Percentiles rank a stretch among this genome's conserved stretches.
These are phyloP conservation scores for Phytophthora colocasiae DNA, from an alignment of 352 stramenopile genomes.

Conservation along the genomic window DNA sequence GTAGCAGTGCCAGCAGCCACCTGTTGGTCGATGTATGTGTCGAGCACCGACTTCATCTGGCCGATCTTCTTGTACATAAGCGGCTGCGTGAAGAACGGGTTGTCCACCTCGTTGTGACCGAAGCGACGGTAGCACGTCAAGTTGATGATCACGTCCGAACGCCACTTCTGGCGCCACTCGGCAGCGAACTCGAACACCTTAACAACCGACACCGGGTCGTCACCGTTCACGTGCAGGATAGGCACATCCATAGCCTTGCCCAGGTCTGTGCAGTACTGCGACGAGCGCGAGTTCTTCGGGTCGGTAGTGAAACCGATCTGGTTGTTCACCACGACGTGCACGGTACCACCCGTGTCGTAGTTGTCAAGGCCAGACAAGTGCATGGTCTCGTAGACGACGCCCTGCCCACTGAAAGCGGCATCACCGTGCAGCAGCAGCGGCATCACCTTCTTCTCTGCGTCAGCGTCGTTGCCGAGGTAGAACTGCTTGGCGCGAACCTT, in stretches of 20 bases:
- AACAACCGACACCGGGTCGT: constrained; percentile 93
- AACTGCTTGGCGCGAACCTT: constrained; percentile 97
- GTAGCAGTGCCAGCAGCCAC: constrained; percentile 49
- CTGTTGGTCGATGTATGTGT: constrained; percentile 88
- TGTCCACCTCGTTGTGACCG: constrained; percentile 99
- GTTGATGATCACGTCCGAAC: constrained; percentile 97
- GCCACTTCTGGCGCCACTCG: constrained; percentile 80
- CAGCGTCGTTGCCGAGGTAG: constrained; percentile 93
- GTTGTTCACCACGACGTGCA: constrained; percentile 99
- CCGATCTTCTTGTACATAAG: constrained; percentile 97
- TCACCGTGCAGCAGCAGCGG: constrained; percentile 97
- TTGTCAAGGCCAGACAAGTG: constrained; percentile 93
- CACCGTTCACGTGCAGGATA: constrained; percentile 94
- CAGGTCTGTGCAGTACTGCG: constrained; percentile 96
- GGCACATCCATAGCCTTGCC: constrained; percentile 97
- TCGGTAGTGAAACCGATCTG: constrained; percentile 98
- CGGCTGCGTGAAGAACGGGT: constrained; percentile 98
- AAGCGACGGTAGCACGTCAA: constrained; percentile 97
- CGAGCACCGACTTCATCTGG: constrained; percentile 91
- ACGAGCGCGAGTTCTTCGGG: constrained; percentile 93
- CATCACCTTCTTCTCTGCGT: constrained; percentile 91
- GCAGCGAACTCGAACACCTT: constrained; percentile 92
- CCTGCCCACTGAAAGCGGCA: constrained; percentile 96
- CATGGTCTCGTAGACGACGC: constrained; percentile 98
- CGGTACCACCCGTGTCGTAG: constrained; percentile 96